These are phyloP conservation scores for Ramalina intermedia DNA, from an alignment of 495 filamentous ascomycete genomes.

Conservation along the genomic window DNA sequence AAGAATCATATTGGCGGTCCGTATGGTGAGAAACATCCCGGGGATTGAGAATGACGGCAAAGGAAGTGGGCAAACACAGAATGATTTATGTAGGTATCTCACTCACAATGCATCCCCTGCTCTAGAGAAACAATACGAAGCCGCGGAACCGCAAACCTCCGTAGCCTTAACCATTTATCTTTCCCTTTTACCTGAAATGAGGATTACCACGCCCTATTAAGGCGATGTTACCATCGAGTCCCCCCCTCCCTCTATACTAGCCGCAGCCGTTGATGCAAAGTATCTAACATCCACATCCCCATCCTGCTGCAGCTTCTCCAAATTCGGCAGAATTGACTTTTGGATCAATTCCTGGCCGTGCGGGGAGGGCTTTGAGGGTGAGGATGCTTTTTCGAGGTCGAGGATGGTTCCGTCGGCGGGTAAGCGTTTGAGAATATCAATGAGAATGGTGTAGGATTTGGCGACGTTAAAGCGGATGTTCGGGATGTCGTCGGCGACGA, in stretches of 20 bases:
- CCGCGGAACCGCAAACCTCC: no score
- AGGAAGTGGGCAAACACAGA: no score
- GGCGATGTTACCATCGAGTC: constrained; percentile 25
- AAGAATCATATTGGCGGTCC: no score
- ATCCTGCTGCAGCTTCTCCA: constrained; percentile 91
- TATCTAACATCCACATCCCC: constrained; percentile 96
- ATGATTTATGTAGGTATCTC: no score
- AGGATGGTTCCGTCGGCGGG: constrained; percentile 78
- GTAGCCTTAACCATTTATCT: not conserved
- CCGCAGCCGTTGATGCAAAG: constrained; percentile 65
- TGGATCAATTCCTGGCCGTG: constrained; percentile 71
- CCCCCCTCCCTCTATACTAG: constrained; percentile 15
- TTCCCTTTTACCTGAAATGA: not conserved
- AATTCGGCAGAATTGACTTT: constrained; percentile 69
- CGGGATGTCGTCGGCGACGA: constrained; percentile 85
- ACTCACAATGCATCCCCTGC: not conserved
- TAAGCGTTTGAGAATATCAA: constrained; percentile 76
- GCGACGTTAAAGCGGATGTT: constrained; percentile 99
- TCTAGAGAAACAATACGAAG: no score
- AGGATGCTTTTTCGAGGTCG: constrained; percentile 63
- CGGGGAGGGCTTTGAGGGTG: constrained; percentile 46
- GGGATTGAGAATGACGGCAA: no score
- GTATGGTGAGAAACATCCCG: no score
- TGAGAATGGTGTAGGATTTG: constrained; percentile 84
- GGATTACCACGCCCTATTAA: not conserved